A percentile compares a stretch with the other conserved stretches of the same genome.
Evolutionary conservation across 2,329 filamentous ascomycete species (phyloP).

Genomic region (Trichoderma sp.): DNA sequence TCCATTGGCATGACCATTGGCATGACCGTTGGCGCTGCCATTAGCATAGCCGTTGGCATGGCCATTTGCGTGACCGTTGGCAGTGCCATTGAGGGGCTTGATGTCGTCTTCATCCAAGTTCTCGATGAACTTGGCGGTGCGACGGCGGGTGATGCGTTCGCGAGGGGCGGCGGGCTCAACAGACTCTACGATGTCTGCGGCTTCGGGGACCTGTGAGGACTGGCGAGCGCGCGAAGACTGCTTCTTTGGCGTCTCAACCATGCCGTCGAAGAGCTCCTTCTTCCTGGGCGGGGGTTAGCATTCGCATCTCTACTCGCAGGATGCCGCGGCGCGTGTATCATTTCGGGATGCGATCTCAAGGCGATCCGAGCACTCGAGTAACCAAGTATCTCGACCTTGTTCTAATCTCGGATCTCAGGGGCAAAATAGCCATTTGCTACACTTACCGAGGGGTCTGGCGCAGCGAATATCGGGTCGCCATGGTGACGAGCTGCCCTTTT

Average conservation of each 20-base stretch:
- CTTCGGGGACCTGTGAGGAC: slow-evolving; percentile 47
- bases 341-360: neutral
- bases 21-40: neutral
- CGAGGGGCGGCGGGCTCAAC: slow-evolving; percentile 42
- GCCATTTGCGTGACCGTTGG: slow-evolving; percentile 25
- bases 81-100: slow-evolving; percentile 37
- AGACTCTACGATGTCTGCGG: slow-evolving; percentile 52
- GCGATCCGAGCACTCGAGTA: neutral
- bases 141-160: slow-evolving; percentile 44
- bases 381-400: neutral
- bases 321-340: neutral
- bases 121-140: slow-evolving; percentile 53
- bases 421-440: neutral
- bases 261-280: slow-evolving; percentile 62
- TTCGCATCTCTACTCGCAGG: neutral
- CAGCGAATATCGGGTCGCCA: slow-evolving; percentile 34
- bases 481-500: slow-evolving; percentile 20
- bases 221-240: slow-evolving; percentile 50
- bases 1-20: neutral
- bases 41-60: slow-evolving; percentile 23
- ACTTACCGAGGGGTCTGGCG: slow-evolving; percentile 36
- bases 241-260: slow-evolving; percentile 57
- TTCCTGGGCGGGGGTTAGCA: slow-evolving; percentile 44
- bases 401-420: neutral
- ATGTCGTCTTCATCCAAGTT: slow-evolving; percentile 42